Evolutionary conservation across 371 early-diverging fungal genomes (phyloP).

Genomic region (Basidiobolus heterosporus): DNA sequence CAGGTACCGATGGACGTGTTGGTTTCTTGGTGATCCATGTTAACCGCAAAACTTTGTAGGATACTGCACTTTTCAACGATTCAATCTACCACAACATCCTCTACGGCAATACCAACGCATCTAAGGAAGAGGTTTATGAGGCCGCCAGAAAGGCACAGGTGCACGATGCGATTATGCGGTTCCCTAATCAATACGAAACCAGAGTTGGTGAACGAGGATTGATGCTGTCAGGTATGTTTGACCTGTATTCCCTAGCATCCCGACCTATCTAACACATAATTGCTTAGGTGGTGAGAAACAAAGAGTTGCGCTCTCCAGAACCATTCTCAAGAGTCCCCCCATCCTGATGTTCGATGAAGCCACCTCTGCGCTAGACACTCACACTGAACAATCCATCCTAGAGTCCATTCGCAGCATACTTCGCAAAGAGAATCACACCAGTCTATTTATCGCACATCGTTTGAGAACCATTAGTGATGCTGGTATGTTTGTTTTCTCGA

Average conservation of each 20-base stretch:
- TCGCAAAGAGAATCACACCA: slow-evolving; percentile 37
- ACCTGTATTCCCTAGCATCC: no score
- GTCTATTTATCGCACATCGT: slow-evolving; percentile 66
- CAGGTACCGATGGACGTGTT: slow-evolving; percentile 19
- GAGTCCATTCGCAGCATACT: slow-evolving; percentile 53
- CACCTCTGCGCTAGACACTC: slow-evolving; percentile 82
- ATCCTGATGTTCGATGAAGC: slow-evolving; percentile 84
- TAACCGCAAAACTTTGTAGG: slow-evolving; percentile 14
- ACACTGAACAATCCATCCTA: slow-evolving; percentile 73
- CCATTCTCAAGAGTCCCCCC: slow-evolving; percentile 60
- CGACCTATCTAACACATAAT: no score
- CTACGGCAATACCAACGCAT: slow-evolving; percentile 37
- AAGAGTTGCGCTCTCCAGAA: slow-evolving; percentile 50
- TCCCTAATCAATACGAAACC: slow-evolving; percentile 50
- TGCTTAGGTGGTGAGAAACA: slow-evolving; percentile 69
- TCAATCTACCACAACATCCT: slow-evolving; percentile 53
- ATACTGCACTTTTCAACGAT: slow-evolving; percentile 56
- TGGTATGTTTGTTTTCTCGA: slow-evolving; percentile 17
- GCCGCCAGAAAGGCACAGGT: slow-evolving; percentile 43
- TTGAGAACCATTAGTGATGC: slow-evolving; percentile 61
- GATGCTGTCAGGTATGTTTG: slow-evolving; percentile 55
- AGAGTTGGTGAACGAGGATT: slow-evolving; percentile 62
- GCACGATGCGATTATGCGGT: slow-evolving; percentile 35
- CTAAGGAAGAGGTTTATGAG: slow-evolving; percentile 28
- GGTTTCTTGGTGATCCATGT: no score